These are phyloP conservation scores for Pneumocystis wakefieldiae DNA, from an alignment of 1,139 yeast genomes.

Conservation along the genomic window DNA sequence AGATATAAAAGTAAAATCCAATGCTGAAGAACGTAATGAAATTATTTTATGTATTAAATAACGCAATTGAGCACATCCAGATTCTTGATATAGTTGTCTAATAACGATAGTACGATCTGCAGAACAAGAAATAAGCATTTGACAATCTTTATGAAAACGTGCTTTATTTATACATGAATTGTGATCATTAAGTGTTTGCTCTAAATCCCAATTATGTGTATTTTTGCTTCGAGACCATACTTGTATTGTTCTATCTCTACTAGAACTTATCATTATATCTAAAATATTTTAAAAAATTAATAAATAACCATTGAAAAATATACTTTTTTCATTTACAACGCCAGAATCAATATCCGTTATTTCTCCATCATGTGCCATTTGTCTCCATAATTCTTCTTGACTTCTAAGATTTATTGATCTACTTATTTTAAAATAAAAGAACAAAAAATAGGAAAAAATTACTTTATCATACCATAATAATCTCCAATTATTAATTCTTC, in stretches of 20 bases:
- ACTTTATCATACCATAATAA: not conserved
- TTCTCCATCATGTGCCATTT: conserved; percentile 1
- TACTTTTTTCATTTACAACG: not conserved
- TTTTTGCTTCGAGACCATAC: not conserved
- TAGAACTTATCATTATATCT: not conserved
- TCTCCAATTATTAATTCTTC: not conserved
- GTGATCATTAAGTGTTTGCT: not conserved
- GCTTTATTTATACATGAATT: not conserved
- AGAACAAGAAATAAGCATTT: not conserved
- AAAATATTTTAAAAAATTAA: not conserved
- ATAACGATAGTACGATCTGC: not conserved
- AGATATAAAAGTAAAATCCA: not conserved
- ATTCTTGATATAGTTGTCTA: not conserved
- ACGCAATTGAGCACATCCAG: not conserved
- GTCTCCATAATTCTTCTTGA: not conserved
- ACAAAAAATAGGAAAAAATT: not conserved
- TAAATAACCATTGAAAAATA: not conserved
- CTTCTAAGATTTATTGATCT: not conserved
- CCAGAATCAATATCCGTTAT: not conserved
- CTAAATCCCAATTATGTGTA: not conserved
- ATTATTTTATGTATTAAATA: not conserved
- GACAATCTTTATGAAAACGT: not conserved
- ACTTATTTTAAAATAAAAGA: not conserved
- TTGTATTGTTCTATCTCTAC: not conserved
- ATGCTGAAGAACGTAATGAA: not conserved